These are phyloP conservation scores for Phytophthora podocarpi DNA, from an alignment of 352 stramenopile species.

Conservation along the genomic window DNA sequence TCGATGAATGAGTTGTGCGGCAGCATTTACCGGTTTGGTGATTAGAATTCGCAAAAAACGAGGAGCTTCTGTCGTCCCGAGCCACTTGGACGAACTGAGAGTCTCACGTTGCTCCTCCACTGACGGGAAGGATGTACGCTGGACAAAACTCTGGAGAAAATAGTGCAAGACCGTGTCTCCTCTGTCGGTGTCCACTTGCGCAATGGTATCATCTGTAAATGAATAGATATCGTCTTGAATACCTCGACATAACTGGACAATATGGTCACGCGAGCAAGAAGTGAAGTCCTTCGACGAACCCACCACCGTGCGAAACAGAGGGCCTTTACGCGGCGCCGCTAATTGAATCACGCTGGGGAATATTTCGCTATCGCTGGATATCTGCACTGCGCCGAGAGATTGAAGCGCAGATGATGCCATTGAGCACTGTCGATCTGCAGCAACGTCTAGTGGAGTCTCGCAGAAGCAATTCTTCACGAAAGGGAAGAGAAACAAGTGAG, in stretches of 20 bases:
- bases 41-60: constrained; percentile 40
- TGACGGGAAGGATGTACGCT: constrained; percentile 36
- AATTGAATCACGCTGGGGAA: constrained; percentile 35
- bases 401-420: constrained; percentile 37
- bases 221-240: constrained; percentile 45
- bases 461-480: constrained; percentile 52
- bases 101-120: constrained; percentile 35
- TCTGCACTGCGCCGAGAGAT: constrained; percentile 40
- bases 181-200: constrained; percentile 41
- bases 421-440: constrained; percentile 32
- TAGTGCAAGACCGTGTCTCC: constrained; percentile 61
- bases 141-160: constrained; percentile 47
- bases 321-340: constrained; percentile 22
- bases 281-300: constrained; percentile 34
- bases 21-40: constrained; percentile 38
- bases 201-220: constrained; percentile 44
- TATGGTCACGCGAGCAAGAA: constrained; percentile 38
- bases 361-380: constrained; percentile 40
- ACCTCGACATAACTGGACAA: constrained; percentile 42
- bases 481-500: not conserved
- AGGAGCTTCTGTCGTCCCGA: constrained; percentile 35
- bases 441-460: constrained; percentile 45
- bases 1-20: not conserved
- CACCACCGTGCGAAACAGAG: constrained; percentile 31
- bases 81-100: constrained; percentile 39